Percentiles rank a stretch among this genome's conserved stretches.
These are phyloP conservation scores for Calocybe indica DNA, from an alignment of 768 basidiomycete species.

Conservation along the genomic window DNA sequence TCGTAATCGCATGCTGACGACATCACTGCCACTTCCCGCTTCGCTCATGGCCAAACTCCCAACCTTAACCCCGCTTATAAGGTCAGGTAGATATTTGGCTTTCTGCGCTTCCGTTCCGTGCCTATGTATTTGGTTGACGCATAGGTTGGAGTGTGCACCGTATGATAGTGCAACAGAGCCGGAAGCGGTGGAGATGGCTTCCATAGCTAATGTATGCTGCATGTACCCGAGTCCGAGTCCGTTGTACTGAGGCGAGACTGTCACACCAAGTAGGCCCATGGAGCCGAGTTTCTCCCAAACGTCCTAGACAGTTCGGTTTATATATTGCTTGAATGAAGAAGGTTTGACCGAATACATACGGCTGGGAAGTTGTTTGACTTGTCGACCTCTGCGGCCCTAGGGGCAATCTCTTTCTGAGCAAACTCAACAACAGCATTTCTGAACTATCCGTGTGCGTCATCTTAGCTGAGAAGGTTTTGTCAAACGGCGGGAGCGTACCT, in stretches of 20 bases:
- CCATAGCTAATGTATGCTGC: conserved; percentile 90
- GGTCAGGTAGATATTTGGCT: conserved; percentile 73
- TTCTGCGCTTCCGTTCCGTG: conserved; percentile 85
- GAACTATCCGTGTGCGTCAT: conserved; percentile 48
- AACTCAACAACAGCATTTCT: conserved; percentile 74
- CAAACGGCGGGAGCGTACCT: conserved; percentile 39
- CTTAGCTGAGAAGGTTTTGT: not conserved
- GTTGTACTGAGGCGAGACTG: conserved; percentile 74
- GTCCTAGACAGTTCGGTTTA: conserved; percentile 41
- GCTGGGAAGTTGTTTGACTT: conserved; percentile 75
- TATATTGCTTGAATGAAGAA: not conserved
- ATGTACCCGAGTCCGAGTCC: conserved; percentile 83
- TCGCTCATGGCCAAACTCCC: conserved; percentile 96
- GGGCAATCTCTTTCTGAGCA: conserved; percentile 78
- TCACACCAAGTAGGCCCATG: conserved; percentile 91
- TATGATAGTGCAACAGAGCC: conserved; percentile 92
- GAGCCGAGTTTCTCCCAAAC: conserved; percentile 85
- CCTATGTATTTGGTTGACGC: conserved; percentile 79
- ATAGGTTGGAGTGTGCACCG: conserved; percentile 88
- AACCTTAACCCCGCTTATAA: conserved; percentile 76
- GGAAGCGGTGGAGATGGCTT: conserved; percentile 85
- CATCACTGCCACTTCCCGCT: conserved; percentile 87
- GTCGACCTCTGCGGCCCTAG: conserved; percentile 83
- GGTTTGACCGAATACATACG: conserved; percentile 31
- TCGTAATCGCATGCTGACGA: conserved; percentile 86